These are phyloP conservation scores for Ceriops tagal DNA, from an alignment of 345 rosid genomes.

Conservation along the genomic window DNA sequence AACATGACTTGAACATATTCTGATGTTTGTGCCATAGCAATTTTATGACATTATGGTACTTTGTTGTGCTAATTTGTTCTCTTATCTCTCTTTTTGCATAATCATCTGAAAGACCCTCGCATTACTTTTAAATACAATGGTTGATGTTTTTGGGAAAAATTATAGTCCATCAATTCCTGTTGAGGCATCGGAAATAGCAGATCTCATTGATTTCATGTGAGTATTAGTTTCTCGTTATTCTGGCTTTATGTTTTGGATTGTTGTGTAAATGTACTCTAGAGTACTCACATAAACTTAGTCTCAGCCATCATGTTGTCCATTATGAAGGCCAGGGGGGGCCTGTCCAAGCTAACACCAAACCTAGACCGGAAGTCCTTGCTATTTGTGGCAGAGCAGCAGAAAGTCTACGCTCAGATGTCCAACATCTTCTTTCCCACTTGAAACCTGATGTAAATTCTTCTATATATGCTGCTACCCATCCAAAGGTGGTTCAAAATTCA, in stretches of 20 bases:
- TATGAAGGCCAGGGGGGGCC: conserved; percentile 96
- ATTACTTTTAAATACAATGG: conserved; percentile 59
- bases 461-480: conserved; percentile 83
- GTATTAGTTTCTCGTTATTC: conserved; percentile 17
- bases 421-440: conserved; percentile 83
- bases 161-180: conserved; percentile 46
- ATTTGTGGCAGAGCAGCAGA: conserved; percentile 66
- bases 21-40: neutral
- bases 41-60: too few relatives aligned
- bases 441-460: conserved; percentile 67
- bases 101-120: conserved; percentile 42
- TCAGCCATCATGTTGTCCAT: conserved; percentile 87
- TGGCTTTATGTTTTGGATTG: conserved; percentile 2
- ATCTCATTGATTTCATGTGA: conserved; percentile 88
- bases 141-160: conserved; percentile 81
- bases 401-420: conserved; percentile 72
- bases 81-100: too few relatives aligned
- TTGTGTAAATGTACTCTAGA: neutral
- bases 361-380: conserved; percentile 66
- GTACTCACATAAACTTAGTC: neutral
- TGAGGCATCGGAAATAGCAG: conserved; percentile 79
- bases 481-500: conserved; percentile 51
- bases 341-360: conserved; percentile 84
- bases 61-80: too few relatives aligned
- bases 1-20: neutral